phyloP scores from a whole-genome alignment of 441 rosid genomes.

The Erysimum cheiri region DNA sequence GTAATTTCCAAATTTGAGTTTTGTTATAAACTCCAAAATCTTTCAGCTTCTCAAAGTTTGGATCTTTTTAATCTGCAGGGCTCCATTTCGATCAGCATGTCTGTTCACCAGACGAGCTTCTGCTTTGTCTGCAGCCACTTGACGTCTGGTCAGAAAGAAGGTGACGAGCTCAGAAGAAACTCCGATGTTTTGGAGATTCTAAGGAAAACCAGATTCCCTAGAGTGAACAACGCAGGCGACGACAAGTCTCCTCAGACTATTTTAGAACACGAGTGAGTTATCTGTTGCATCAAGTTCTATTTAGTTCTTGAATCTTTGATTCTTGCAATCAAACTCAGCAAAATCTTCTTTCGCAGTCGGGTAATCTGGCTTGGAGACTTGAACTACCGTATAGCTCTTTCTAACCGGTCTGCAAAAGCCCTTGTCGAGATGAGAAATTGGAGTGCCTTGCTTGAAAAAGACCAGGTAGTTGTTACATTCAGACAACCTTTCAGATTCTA shows the following conservation, averaged over 20 bases:
- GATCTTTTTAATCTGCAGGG: constrained; percentile 66
- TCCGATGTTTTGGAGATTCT: constrained; percentile 98
- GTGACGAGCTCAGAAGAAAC: constrained; percentile 92
- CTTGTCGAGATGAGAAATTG: constrained; percentile 99
- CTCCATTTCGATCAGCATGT: constrained; percentile 98
- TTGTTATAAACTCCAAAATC: not conserved
- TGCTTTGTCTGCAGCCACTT: constrained; percentile 98
- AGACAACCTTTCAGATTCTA: not conserved
- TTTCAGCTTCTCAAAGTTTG: constrained; percentile 39
- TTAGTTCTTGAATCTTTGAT: constrained; percentile 15
- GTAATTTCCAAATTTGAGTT: constrained; percentile 37
- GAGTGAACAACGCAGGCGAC: constrained; percentile 64
- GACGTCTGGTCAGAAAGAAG: constrained; percentile 98
- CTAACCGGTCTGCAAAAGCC: constrained; percentile 85
- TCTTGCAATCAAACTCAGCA: constrained; percentile 13
- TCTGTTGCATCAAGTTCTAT: not conserved
- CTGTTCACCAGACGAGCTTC: constrained; percentile 92
- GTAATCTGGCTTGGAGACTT: constrained; percentile 98
- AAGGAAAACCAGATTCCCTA: constrained; percentile 92
- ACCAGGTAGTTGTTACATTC: constrained; percentile 66
- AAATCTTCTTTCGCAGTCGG: constrained; percentile 56
- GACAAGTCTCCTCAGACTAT: constrained; percentile 89
- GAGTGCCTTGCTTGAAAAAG: constrained; percentile 89
- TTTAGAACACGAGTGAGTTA: constrained; percentile 86
- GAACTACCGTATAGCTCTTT: constrained; percentile 90